These are phyloP conservation scores for Nectriaceae sp. DNA, from an alignment of 2,329 filamentous ascomycete species.

Conservation along the genomic window DNA sequence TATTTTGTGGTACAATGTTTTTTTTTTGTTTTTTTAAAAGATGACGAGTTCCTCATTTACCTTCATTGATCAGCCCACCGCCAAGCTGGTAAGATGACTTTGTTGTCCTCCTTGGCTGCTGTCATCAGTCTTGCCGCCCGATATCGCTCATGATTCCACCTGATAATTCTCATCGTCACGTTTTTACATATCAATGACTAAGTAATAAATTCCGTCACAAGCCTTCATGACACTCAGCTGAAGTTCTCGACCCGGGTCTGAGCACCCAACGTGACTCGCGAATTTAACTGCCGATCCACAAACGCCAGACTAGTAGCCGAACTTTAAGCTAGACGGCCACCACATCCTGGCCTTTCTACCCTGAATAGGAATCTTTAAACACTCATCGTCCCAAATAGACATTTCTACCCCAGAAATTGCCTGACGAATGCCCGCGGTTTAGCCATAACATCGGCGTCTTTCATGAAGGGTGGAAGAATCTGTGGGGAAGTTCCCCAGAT, in stretches of 20 bases:
- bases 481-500: constrained; percentile 14
- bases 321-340: background rate
- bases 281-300: constrained; percentile 7
- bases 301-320: constrained; percentile 5
- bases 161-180: no score
- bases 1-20: no score
- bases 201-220: no score
- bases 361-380: constrained; percentile 21
- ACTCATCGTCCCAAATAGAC: constrained; percentile 3
- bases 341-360: constrained; percentile 1
- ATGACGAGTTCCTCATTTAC: no score
- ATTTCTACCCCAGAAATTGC: constrained; percentile 1
- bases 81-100: no score
- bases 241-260: background rate
- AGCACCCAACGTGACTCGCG: background rate
- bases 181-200: no score
- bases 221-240: background rate
- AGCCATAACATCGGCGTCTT: constrained; percentile 3
- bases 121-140: no score
- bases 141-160: no score
- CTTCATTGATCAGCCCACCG: no score
- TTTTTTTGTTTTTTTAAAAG: no score
- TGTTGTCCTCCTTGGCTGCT: no score
- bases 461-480: background rate
- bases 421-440: constrained; percentile 5